Percentiles rank a stretch among this genome's conserved stretches.
These are phyloP conservation scores for Colletotrichum abscissum DNA, from an alignment of 2,329 filamentous ascomycete genomes.

Conservation along the genomic window DNA sequence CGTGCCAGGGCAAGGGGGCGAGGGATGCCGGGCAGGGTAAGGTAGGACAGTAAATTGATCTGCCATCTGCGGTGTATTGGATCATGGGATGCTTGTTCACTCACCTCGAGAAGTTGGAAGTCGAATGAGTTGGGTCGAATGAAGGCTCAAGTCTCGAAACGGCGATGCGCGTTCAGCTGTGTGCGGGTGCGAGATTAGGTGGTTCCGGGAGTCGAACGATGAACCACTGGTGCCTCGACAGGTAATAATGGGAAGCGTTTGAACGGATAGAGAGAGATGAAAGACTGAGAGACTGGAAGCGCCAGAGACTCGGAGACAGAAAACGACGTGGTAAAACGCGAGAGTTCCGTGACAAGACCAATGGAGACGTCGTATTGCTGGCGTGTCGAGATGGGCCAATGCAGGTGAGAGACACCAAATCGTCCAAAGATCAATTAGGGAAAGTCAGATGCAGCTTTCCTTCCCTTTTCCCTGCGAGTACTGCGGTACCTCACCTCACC, in stretches of 20 bases:
- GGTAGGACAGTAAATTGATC: neutral
- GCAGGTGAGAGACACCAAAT: conserved; percentile 15
- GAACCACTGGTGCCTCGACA: neutral
- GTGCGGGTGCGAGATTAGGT: conserved; percentile 20
- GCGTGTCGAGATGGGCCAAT: conserved; percentile 7
- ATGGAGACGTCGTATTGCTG: conserved; percentile 2
- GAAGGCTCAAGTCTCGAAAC: conserved; percentile 11
- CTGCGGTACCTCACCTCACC: neutral
- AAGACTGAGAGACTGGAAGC: neutral
- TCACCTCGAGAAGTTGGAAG: neutral
- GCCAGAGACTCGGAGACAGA: neutral
- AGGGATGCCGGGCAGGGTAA: neutral
- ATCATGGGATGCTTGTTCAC: too few species aligned
- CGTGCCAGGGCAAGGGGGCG: neutral
- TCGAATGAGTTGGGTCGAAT: neutral
- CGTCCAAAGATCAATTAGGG: neutral
- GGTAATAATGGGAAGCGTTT: neutral
- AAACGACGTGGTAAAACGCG: conserved; percentile 30
- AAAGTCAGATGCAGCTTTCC: conserved; percentile 1
- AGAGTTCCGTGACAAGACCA: conserved; percentile 22
- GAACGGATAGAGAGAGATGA: neutral
- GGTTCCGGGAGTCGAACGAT: neutral
- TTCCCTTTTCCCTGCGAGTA: neutral
- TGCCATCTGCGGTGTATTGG: neutral
- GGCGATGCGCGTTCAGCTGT: conserved; percentile 3